Evolutionary conservation across 2,329 filamentous ascomycete genomes (phyloP).

Genomic region (Daldinia sp.): DNA sequence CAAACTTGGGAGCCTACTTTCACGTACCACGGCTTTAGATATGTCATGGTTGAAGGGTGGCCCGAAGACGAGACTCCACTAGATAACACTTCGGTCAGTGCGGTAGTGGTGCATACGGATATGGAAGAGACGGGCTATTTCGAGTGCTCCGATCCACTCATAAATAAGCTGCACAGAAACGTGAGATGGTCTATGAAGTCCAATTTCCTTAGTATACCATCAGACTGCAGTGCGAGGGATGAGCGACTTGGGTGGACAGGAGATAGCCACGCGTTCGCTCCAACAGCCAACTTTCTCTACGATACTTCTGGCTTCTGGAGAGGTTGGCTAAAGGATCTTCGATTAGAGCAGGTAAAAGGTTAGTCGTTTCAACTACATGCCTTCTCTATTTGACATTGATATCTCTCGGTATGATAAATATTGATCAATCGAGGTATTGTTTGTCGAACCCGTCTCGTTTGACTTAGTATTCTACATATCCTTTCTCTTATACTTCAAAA

Average conservation of each 20-base stretch:
- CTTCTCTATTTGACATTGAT: not conserved
- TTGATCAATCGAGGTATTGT: no score
- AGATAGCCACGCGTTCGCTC: slow-evolving; percentile 56
- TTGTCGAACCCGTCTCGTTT: no score
- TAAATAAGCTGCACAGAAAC: slow-evolving; percentile 65
- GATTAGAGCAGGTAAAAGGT: slow-evolving; percentile 45
- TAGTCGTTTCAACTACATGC: slow-evolving; percentile 4
- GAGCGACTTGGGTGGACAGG: slow-evolving; percentile 61
- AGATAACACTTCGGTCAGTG: slow-evolving; percentile 44
- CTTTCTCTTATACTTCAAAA: not conserved
- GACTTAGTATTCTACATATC: no score
- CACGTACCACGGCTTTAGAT: slow-evolving; percentile 62
- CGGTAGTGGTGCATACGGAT: slow-evolving; percentile 60
- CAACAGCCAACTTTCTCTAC: slow-evolving; percentile 62
- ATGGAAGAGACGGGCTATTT: slow-evolving; percentile 60
- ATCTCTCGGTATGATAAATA: no score
- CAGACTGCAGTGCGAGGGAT: slow-evolving; percentile 59
- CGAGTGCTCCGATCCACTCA: slow-evolving; percentile 57
- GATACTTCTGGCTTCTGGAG: slow-evolving; percentile 59
- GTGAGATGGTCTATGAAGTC: slow-evolving; percentile 65
- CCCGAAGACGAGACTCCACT: slow-evolving; percentile 37
- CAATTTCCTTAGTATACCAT: slow-evolving; percentile 66
- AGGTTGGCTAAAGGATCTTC: slow-evolving; percentile 59
- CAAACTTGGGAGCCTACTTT: slow-evolving; percentile 60
- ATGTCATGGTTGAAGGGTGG: slow-evolving; percentile 56